Evolutionary conservation across 352 stramenopile genomes (phyloP).

Genomic region (Pythium aquatile): DNA sequence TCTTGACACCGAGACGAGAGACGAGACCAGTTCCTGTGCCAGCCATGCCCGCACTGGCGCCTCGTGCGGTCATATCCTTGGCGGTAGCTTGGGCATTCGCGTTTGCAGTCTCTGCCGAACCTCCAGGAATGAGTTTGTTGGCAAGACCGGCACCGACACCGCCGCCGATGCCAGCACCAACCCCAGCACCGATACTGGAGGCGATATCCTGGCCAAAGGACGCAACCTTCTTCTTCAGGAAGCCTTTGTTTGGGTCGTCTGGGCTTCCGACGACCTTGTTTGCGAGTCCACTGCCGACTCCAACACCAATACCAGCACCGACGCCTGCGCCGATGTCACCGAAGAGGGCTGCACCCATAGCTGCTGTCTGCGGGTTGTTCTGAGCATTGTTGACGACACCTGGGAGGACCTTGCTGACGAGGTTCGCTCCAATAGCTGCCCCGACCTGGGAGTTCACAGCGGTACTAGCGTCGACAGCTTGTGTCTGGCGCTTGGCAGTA

Average conservation of each 20-base stretch:
- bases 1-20: neutral
- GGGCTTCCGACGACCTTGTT: neutral
- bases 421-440: neutral
- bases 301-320: neutral
- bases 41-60: neutral
- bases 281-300: neutral
- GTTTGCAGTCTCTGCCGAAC: neutral
- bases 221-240: neutral
- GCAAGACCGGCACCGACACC: neutral
- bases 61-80: neutral
- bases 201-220: neutral
- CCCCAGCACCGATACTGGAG: neutral
- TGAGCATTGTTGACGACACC: neutral
- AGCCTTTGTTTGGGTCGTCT: neutral
- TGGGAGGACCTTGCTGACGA: neutral
- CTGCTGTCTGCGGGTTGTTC: neutral
- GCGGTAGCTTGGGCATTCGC: neutral
- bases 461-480: neutral
- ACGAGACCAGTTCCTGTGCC: neutral
- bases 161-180: neutral
- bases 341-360: neutral
- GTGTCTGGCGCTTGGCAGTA: neutral
- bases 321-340: neutral
- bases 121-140: neutral
- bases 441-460: neutral